These are phyloP conservation scores for Fagopyrum esculentum DNA, from an alignment of 148 eudicot species.

Conservation along the genomic window DNA sequence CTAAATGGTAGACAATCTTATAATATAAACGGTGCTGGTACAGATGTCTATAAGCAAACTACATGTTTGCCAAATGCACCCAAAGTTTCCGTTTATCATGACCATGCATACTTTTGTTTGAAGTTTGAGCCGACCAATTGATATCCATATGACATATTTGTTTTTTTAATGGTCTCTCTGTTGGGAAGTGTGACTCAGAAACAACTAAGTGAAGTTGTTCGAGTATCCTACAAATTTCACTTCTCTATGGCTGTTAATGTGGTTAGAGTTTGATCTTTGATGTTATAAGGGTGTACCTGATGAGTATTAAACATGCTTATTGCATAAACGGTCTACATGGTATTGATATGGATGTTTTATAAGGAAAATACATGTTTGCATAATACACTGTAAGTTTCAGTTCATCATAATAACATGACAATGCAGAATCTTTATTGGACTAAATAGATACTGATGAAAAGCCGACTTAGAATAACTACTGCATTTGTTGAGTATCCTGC, in stretches of 20 bases:
- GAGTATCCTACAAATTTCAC: no score
- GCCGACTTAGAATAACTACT: not conserved
- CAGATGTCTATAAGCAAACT: not conserved
- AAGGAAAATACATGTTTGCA: no score
- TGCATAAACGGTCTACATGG: no score
- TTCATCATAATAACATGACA: no score
- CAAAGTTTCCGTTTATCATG: not conserved
- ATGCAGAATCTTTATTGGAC: not conserved
- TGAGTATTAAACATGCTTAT: no score
- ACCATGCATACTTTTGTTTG: not conserved
- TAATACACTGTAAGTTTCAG: no score
- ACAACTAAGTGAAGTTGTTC: no score
- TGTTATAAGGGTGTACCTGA: no score
- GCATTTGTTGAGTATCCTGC: not conserved
- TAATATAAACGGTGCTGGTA: not conserved
- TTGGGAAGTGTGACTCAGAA: not conserved
- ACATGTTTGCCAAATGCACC: not conserved
- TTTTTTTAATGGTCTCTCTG: not conserved
- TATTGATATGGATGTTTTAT: no score
- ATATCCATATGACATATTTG: not conserved
- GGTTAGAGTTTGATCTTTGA: no score
- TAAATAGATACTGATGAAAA: not conserved
- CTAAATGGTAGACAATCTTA: not conserved
- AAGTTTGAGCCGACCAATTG: not conserved
- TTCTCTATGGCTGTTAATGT: no score